Base-by-base conservation (phyloP, 345 rosid species). In the Syzygium grande region DNA sequence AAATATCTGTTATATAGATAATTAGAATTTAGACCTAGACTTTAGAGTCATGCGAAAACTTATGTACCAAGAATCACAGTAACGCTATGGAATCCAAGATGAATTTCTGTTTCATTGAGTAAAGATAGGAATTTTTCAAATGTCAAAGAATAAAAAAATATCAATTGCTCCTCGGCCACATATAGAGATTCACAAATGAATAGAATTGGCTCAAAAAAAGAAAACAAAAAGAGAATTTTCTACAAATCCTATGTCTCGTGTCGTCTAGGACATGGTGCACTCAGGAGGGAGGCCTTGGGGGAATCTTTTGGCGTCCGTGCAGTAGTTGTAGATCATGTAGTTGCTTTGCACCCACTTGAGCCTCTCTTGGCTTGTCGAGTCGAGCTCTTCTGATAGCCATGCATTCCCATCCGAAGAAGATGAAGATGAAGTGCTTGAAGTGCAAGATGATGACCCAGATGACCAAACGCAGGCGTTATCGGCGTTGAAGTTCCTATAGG, bases 271-370 rank as follows among this genome's bases (percentile, higher is more conserved):
- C 61, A 65, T 8, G 84, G 54, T 79, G 91, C 96, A 94, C 86
- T 93, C 94, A 3, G 89, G 88, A 7, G 96, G 96, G 79, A 92
- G 91, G 88, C 96, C 94, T 34, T 90, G 91, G 54, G 94, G 94
- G 85, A 93, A 94, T 51, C 95, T 90, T 54, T 93, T 93, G 1
- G 90, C 16, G 68, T 94, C 96, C 2, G 88, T 46, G 84, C 96
- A 94, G n/a, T 92, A 94, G 46, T 93, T 92, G 79, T 94, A 93
- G 68, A 94, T 90, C 96, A 94, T 92, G 95, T 89, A 87, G 84
- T 92, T 95, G 54, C 87, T 90, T 52, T 92, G 94, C 84, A 92
- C 97, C 96, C 94, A 92, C 59, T 89, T 89, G 10, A 95, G 89
- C 86, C 89, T 91, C 86, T 79, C 84, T 84, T 87, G 91, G 68